phyloP scores from a whole-genome alignment of 768 basidiomycete species.

The Hydnum rufescens region DNA sequence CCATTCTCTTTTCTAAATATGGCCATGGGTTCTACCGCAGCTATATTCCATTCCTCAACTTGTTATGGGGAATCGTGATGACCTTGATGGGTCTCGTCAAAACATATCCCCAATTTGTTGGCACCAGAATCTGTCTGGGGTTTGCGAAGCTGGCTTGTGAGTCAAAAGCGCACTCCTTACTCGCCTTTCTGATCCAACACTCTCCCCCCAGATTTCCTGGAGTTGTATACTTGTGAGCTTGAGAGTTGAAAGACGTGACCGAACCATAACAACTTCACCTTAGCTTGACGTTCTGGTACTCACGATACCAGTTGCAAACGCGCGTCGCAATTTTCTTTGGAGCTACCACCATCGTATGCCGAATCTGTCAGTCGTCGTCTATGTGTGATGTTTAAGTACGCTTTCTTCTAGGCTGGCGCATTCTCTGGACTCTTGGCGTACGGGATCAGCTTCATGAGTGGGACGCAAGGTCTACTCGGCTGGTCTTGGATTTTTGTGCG shows the following conservation, averaged over 20 bases:
- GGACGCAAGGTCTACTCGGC: conserved; percentile 23
- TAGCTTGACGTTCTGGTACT: conserved; percentile 55
- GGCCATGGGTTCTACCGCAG: no score
- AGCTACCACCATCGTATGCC: conserved; percentile 39
- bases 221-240: conserved; percentile 59
- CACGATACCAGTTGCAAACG: conserved; percentile 36
- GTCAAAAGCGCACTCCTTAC: neutral
- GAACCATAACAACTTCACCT: no score
- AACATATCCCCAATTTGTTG: conserved; percentile 42
- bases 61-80: conserved; percentile 51
- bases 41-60: neutral
- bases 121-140: conserved; percentile 37
- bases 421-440: conserved; percentile 5
- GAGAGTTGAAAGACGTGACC: no score
- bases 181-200: neutral
- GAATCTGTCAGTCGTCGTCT: neutral
- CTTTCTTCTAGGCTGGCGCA: neutral
- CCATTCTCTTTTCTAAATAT: no score
- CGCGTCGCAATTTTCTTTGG: conserved; percentile 46
- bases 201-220: conserved; percentile 46
- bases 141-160: conserved; percentile 43
- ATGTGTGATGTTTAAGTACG: neutral
- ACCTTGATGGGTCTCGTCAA: no score
- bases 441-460: conserved; percentile 4
- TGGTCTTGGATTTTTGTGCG: no score